A percentile compares a stretch with the other conserved stretches of the same genome.
Evolutionary conservation across 2,329 filamentous ascomycete genomes (phyloP).

Genomic region (Penicillium rolfsii): DNA sequence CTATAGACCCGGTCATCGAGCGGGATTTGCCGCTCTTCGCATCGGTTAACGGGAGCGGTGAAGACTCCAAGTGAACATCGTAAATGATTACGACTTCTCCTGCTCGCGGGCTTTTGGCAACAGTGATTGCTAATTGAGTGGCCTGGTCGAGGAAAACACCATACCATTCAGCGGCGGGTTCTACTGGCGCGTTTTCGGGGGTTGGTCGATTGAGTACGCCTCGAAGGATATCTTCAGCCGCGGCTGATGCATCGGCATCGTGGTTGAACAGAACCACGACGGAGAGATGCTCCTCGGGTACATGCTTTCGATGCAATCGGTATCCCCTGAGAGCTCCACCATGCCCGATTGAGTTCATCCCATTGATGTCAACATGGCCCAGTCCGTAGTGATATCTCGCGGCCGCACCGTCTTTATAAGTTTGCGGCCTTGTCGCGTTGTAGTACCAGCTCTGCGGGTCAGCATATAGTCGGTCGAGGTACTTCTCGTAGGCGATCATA

Average conservation of each 20-base stretch:
- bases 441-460: conserved; percentile 43
- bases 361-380: conserved; percentile 29
- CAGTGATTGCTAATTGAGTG: conserved; percentile 38
- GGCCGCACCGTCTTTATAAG: conserved; percentile 40
- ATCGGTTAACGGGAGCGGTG: conserved; percentile 28
- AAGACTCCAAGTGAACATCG: conserved; percentile 26
- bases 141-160: conserved; percentile 47
- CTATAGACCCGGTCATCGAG: conserved; percentile 34
- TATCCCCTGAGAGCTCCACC: conserved; percentile 50
- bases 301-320: conserved; percentile 42
- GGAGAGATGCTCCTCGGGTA: conserved; percentile 41
- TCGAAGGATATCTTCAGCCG: conserved; percentile 38
- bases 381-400: conserved; percentile 48
- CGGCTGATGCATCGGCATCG: conserved; percentile 35
- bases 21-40: conserved; percentile 22
- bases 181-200: not conserved
- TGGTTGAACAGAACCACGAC: conserved; percentile 50
- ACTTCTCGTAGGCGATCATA: conserved; percentile 53
- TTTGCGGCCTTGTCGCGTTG: conserved; percentile 32
- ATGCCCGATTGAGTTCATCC: conserved; percentile 41
- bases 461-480: conserved; percentile 38
- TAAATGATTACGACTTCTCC: conserved; percentile 40
- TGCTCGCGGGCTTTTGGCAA: conserved; percentile 29
- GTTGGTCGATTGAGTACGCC: conserved; percentile 33
- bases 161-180: conserved; percentile 33